phyloP scores from a whole-genome alignment of 164 flowering plant genomes.

The Vitis riparia region DNA sequence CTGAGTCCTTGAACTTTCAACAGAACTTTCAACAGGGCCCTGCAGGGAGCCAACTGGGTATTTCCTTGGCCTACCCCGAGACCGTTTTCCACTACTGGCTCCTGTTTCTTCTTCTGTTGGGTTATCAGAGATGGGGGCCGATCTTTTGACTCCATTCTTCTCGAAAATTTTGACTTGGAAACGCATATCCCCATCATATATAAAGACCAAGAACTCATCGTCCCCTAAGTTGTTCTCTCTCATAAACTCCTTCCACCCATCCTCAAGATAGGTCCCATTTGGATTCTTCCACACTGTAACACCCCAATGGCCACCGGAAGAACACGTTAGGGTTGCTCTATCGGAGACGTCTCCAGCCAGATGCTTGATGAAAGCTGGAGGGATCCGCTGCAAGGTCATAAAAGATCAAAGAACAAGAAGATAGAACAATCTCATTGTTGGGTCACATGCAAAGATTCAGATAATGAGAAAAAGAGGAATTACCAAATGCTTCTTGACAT shows the following conservation, averaged over 20 bases:
- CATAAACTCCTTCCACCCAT: constrained; percentile 28
- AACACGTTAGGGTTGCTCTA: constrained; percentile 17
- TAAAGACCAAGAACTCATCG: constrained; percentile 18
- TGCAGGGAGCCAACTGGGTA: background rate
- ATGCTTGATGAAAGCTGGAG: constrained; percentile 14
- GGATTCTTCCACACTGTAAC: background rate
- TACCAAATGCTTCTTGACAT: too few relatives aligned
- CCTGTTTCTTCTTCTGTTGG: background rate
- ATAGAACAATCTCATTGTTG: too few relatives aligned
- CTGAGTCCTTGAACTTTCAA: background rate
- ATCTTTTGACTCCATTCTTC: constrained; percentile 4
- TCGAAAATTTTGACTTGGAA: constrained; percentile 22
- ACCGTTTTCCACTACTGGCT: background rate
- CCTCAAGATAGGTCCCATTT: background rate
- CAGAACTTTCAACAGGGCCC: background rate
- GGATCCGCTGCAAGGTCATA: constrained; percentile 16
- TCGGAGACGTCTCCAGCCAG: constrained; percentile 7
- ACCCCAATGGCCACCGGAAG: constrained; percentile 20
- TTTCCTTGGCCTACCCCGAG: background rate
- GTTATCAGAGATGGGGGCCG: background rate
- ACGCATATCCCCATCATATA: constrained; percentile 21
- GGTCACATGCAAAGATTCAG: too few relatives aligned
- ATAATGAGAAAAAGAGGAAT: too few relatives aligned
- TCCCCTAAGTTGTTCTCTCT: constrained; percentile 10
- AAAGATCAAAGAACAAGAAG: background rate